Base-by-base conservation (phyloP, 2,329 filamentous ascomycete genomes). In the Kalaharituber pfeilii region DNA sequence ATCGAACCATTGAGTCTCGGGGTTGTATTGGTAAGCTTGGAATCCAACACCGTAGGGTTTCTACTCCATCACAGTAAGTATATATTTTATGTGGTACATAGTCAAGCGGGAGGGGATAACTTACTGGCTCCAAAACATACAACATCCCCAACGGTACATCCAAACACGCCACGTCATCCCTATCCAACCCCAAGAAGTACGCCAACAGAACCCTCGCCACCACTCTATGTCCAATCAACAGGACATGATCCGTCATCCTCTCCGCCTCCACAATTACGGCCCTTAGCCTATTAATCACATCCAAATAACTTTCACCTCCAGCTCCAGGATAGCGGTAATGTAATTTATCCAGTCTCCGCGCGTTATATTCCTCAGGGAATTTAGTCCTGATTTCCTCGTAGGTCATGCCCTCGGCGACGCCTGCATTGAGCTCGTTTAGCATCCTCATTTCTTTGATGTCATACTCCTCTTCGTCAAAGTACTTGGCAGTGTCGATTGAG, bases 41-140 rank as follows among this genome's bases (percentile, higher is more conserved):
- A 96, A 95, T 57, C 94, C 89, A 56, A 95, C 88, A 13, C 91
- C 91, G 62, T 98, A 98, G 0, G 91, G 91, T 74, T 95, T 95
- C 60, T 71, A 56, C 53, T 55, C 50, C 56, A 42, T 4, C 20
- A 39, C 33, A 13, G 7, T 39, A 29, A 45, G 50, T 22, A 22
- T 4, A 49, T 36, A 52, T 55, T 25, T 49, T 59, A 30, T 52
- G 52, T 39, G 30, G 47, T 22, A 50, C 15, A 60, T 1, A 20
- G 49, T 49, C 28, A 29, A 25, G 27, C 18, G 49, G 26, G 30
- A 15, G 4, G 52, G 47, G n/a, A 27, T 27, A 26, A 36, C 68
- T 65, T 67, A 71, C 70, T 29, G 91, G 91, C 69, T 98, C 89
- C 49, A 98, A 82, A 62, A 87, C 85, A 68, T 94, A 98, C 6